Base-by-base conservation (phyloP, 768 basidiomycete genomes). In the Suillus discolor region DNA sequence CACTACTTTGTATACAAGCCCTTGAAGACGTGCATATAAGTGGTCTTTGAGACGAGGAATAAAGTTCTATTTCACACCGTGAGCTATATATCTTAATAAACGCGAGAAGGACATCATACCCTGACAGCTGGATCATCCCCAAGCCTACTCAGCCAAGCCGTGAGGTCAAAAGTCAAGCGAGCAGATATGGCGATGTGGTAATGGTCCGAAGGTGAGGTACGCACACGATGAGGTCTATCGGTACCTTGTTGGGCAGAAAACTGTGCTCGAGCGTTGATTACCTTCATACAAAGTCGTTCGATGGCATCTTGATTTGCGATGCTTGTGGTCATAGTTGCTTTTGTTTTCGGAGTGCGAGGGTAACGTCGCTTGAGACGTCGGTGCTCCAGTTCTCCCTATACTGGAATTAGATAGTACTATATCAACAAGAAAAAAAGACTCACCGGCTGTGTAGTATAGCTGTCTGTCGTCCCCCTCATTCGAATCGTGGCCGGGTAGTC, bases 321-420 rank as follows among this genome's bases (percentile, higher is more conserved):
- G 20, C 57, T 81, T 75, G 1, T 60, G 6, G 0, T 54, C 42
- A 18, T 68, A 62, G 34, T 74, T 3, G 23, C 28, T 2, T 63
- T 61, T 4, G 69, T 73, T 64, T 81, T 81, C 65, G 79, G 79
- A 0, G 80, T 80, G 1, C 71, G 59, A 0, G 62, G 69, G 62
- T 82, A 84, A 38, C 76, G 65, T 1, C 69, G 69, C 67, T 84
- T 84, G 28, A 79, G 68, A 0, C 61, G 68, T 0, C 74, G 65
- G 59, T 83, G 81, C 59, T 79, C 71, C 0, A 75, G 71, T 67
- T 82, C 81, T 20, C 79, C 76, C 80, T 81, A 45, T 34, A 49
- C 49, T 5, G 12, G 11, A 47, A 47, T 47, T n/a, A 45, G 6
- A n/a, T 12, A 13, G 12, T 4, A 39, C 13, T 11, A 13, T 13